These are phyloP conservation scores for Chrysoporthe cubensis DNA, from an alignment of 2,329 filamentous ascomycete species.

Conservation along the genomic window DNA sequence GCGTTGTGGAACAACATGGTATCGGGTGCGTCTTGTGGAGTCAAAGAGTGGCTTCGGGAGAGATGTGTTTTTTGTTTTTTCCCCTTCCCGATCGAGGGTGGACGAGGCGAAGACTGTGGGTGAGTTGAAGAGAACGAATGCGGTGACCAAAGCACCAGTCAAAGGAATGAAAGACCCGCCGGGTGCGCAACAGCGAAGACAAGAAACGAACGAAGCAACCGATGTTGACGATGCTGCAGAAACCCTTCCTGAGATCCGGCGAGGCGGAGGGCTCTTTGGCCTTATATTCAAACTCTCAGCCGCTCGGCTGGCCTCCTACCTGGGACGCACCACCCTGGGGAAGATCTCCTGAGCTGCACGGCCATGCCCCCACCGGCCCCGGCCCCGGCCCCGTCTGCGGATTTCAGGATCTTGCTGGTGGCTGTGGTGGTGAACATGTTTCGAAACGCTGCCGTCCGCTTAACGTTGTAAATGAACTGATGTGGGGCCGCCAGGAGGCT, in stretches of 20 bases:
- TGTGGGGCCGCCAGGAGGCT: slow-evolving; percentile 21
- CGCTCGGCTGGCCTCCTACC: neutral
- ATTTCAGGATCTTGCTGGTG: neutral
- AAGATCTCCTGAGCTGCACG: slow-evolving; percentile 1
- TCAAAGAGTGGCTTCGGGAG: neutral
- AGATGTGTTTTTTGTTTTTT: neutral
- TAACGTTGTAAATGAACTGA: slow-evolving; percentile 22
- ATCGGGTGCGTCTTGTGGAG: neutral
- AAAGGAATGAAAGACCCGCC: slow-evolving; percentile 29
- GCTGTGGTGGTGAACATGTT: slow-evolving; percentile 20
- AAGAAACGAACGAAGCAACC: slow-evolving; percentile 20
- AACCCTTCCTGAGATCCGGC: neutral
- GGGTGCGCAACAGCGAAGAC: slow-evolving; percentile 11
- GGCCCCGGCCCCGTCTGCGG: neutral
- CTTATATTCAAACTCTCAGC: slow-evolving; percentile 11
- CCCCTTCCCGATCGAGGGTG: slow-evolving; percentile 6
- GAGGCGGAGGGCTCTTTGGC: neutral
- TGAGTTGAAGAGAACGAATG: slow-evolving; percentile 22
- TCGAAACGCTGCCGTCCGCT: slow-evolving; percentile 26
- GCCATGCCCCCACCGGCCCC: neutral
- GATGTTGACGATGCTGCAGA: slow-evolving; percentile 15
- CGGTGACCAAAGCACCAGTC: slow-evolving; percentile 27
- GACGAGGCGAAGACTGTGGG: slow-evolving; percentile 6
- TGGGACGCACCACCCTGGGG: neutral
- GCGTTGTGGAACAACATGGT: slow-evolving; percentile 26